Base-by-base conservation (phyloP, 306 rosid genomes). In the Vigna nakashimae region DNA sequence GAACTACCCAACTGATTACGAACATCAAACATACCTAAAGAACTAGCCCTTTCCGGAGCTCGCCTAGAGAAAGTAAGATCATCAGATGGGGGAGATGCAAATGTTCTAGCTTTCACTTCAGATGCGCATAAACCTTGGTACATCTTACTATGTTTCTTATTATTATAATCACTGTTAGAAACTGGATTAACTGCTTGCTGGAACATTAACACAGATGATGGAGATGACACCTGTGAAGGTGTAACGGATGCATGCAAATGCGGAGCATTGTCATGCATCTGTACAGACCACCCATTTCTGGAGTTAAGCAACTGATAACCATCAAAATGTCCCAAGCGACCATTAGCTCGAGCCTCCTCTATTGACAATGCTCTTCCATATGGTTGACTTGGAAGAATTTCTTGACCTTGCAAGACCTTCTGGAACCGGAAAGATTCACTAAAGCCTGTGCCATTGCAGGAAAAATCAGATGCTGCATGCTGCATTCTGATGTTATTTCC, bases 331-430 rank as follows among this genome's bases (percentile, higher is more conserved):
- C 93, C 92, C 40, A 74, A 38, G 81, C 86, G 83, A 80, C 94
- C 90, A 86, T 81, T 85, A 71, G 71, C 87, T 36, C 45, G 83
- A 74, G 84, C 84, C 63, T 83, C 90, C 0, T 79, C 89, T 5
- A 69, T n/a, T 48, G 86, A 28, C 49, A 86, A 79, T 74, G 89
- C 82, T 84, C 95, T 84, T 69, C 90, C 90, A 76, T 80, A 89
- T 30, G 89, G 90, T 64, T 89, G 82, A 82, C 91, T 86, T 40
- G 97, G 91, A 81, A 88, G 83, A 77, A 92, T 91, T 96, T 96
- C 99, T 96, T 96, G 99, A 96, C 99, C 98, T 96, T 96, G 99
- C 98, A 96, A 96, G 99, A 96, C 99, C 98, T 92, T 91, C 73
- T 85, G 98, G 94, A 91, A 96, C 85, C 91, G 84, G 76, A 85